These are phyloP conservation scores for Pistacia vera DNA, from an alignment of 345 rosid genomes.

Conservation along the genomic window DNA sequence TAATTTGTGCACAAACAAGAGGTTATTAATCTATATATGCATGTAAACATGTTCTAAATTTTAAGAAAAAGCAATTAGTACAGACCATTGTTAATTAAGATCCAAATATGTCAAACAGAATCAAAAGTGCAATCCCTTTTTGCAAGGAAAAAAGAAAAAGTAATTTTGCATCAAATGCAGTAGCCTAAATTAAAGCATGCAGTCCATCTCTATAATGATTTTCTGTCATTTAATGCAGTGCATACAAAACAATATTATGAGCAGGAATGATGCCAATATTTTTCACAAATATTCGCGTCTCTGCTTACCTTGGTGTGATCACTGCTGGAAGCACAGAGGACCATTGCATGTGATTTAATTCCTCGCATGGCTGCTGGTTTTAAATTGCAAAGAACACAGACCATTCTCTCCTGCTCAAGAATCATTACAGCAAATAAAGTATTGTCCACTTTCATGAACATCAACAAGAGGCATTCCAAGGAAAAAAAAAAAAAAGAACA, in stretches of 20 bases:
- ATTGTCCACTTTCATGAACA: background rate
- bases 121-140: background rate
- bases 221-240: background rate
- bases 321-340: conserved; percentile 81
- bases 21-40: background rate
- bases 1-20: background rate
- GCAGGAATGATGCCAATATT: background rate
- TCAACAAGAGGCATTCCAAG: background rate
- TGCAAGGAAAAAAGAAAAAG: too few species aligned
- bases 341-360: conserved; percentile 93
- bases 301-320: conserved; percentile 60
- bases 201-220: background rate
- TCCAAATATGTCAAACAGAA: background rate
- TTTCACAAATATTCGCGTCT: background rate
- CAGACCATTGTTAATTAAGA: background rate
- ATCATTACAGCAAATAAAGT: conserved; percentile 8
- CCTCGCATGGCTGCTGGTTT: conserved; percentile 93
- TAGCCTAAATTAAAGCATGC: background rate
- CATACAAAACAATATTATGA: background rate
- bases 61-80: background rate
- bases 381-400: conserved; percentile 92
- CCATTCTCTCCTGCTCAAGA: conserved; percentile 80
- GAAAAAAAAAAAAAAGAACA: background rate
- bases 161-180: too few species aligned
- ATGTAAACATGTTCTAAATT: background rate